These are phyloP conservation scores for Phlebiopsis gigantea DNA, from an alignment of 768 basidiomycete genomes.

Conservation along the genomic window DNA sequence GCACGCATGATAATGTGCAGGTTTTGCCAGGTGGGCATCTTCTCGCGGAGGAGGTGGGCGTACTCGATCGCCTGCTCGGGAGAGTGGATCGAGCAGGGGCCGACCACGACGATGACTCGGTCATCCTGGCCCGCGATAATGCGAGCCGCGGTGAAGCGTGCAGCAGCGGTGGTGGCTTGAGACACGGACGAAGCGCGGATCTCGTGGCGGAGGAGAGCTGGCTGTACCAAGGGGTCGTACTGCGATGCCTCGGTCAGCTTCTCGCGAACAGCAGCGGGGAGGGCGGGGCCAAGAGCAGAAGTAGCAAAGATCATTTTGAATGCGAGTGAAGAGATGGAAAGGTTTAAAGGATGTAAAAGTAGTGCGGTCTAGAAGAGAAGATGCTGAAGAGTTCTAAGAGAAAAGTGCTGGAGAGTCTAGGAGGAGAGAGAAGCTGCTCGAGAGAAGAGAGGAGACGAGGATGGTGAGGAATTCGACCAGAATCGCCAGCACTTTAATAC, in stretches of 20 bases:
- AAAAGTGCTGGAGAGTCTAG: background rate
- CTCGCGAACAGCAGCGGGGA: slow-evolving; percentile 1
- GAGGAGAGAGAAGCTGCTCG: background rate
- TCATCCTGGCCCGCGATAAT: slow-evolving; percentile 83
- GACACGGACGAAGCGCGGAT: slow-evolving; percentile 62
- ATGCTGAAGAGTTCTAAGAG: background rate
- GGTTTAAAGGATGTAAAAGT: background rate
- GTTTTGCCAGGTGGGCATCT: slow-evolving; percentile 64
- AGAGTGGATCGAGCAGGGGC: slow-evolving; percentile 94
- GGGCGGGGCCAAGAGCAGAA: background rate
- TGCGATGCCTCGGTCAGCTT: slow-evolving; percentile 25
- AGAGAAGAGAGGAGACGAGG: background rate
- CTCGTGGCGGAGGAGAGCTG: slow-evolving; percentile 85
- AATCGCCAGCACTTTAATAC: background rate
- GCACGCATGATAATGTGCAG: slow-evolving; percentile 93
- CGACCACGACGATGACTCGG: slow-evolving; percentile 85
- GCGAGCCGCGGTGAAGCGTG: slow-evolving; percentile 73
- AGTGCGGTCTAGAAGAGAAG: background rate
- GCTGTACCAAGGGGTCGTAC: slow-evolving; percentile 97
- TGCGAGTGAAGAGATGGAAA: background rate
- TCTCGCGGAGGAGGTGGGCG: slow-evolving; percentile 64
- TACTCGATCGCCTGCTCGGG: slow-evolving; percentile 82
- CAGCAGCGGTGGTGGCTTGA: slow-evolving; percentile 69
- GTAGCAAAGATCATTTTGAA: slow-evolving; percentile 6
- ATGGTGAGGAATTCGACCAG: background rate